phyloP scores from a whole-genome alignment of 179 eudicot genomes.

The Spergularia azorica region DNA sequence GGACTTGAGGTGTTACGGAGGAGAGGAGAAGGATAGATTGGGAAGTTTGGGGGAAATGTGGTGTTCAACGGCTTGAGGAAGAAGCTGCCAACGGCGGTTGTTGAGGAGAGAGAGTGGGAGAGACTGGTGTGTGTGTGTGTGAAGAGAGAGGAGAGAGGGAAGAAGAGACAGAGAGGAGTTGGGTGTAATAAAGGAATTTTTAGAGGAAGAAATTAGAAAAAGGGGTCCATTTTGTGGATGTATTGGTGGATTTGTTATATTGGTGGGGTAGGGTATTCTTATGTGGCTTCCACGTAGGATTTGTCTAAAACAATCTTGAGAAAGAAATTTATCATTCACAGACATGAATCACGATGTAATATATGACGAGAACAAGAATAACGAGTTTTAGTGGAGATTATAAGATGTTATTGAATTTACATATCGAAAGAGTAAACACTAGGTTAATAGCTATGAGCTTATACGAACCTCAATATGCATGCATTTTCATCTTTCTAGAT shows the following conservation, averaged over 20 bases:
- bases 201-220: neutral
- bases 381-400: too few relatives aligned
- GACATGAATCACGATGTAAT: too few relatives aligned
- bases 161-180: neutral
- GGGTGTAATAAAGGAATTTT: neutral
- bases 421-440: too few relatives aligned
- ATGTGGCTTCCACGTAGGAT: conserved; percentile 22
- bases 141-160: conserved; percentile 9
- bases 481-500: too few relatives aligned
- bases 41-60: neutral
- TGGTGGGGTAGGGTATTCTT: neutral
- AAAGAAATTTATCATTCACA: too few relatives aligned
- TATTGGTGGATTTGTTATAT: neutral
- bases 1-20: neutral
- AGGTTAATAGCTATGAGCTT: too few relatives aligned
- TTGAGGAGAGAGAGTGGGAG: conserved; percentile 15
- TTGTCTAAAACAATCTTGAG: neutral
- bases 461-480: too few relatives aligned
- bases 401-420: too few relatives aligned
- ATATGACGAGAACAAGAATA: too few relatives aligned
- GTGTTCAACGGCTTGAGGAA: neutral
- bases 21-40: neutral
- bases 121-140: neutral
- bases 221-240: conserved; percentile 6
- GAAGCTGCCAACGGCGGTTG: conserved; percentile 17